phyloP scores from a whole-genome alignment of 2,329 filamentous ascomycete species.

The Fusarium foetens region DNA sequence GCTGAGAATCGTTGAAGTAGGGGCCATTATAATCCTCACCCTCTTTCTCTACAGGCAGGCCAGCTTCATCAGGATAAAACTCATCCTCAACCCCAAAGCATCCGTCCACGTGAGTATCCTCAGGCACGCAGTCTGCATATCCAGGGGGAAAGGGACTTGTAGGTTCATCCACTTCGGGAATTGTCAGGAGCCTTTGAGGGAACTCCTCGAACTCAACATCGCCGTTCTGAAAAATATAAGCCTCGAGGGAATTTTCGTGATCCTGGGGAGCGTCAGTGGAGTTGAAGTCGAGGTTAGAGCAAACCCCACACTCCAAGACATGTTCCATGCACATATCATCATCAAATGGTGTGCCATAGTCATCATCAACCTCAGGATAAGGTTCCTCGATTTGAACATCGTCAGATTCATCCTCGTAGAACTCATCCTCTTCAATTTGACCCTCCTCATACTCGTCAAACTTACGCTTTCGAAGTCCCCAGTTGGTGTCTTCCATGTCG shows the following conservation, averaged over 20 bases:
- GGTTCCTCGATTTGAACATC: not conserved
- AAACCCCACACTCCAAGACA: not conserved
- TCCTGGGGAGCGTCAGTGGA: not conserved
- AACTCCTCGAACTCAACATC: not conserved
- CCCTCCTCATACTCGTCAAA: not conserved
- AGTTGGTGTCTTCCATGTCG: not conserved
- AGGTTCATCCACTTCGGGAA: not conserved
- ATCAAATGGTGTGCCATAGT: not conserved
- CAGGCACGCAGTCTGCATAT: no score
- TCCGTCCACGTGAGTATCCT: fast-evolving
- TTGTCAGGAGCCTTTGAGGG: not conserved
- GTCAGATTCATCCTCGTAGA: not conserved
- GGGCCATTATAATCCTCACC: not conserved
- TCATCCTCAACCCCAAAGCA: not conserved
- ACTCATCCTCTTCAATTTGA: not conserved
- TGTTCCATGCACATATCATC: not conserved
- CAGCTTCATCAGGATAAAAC: not conserved
- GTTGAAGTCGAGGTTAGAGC: not conserved
- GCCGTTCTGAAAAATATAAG: not conserved
- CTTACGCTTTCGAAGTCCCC: not conserved
- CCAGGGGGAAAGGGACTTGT: not conserved
- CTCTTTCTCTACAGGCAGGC: not conserved
- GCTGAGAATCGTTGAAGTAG: not conserved
- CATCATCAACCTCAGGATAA: not conserved
- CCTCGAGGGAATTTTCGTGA: no score